Conservation (phyloP, 257 asterid species). For the Solanum medicagineum region DNA sequence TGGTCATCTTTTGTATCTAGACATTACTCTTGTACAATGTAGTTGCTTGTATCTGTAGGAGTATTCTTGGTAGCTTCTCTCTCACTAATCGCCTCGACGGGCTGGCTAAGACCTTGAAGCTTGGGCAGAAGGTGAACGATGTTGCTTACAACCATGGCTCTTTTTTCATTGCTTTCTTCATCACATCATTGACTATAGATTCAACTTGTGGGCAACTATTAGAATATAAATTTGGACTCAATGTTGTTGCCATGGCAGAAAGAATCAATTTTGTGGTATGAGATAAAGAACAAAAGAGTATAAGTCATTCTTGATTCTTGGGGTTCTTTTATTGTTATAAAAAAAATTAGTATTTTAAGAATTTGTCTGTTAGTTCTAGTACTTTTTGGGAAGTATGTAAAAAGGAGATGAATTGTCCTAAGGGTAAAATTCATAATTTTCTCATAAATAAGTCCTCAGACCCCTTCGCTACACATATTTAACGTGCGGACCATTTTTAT, state of each 20-base stretch:
- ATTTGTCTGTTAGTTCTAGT: not conserved
- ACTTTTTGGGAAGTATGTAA: not conserved
- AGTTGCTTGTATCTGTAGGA: too few species aligned
- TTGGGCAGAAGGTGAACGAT: too few species aligned
- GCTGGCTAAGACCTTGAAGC: too few species aligned
- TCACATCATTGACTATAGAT: conserved; percentile 35
- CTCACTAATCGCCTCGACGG: not conserved
- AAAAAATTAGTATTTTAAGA: not conserved
- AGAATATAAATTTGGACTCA: not conserved
- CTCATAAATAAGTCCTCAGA: not conserved
- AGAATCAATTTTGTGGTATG: not conserved
- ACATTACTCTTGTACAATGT: too few species aligned
- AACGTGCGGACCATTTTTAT: too few species aligned
- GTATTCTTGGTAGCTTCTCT: too few species aligned
- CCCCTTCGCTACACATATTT: too few species aligned
- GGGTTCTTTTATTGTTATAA: not conserved
- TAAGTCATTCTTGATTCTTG: conserved; percentile 18
- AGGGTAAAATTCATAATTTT: not conserved
- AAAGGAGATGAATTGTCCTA: not conserved
- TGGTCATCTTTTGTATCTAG: too few species aligned
- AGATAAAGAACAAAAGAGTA: conserved; percentile 8
- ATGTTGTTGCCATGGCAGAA: too few species aligned
- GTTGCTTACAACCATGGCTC: not conserved
- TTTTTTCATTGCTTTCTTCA: conserved; percentile 37
- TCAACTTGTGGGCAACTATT: conserved; percentile 30